Conservation (phyloP, 192 early-diverging fungal genomes). For the Spinellus fusiger region DNA sequence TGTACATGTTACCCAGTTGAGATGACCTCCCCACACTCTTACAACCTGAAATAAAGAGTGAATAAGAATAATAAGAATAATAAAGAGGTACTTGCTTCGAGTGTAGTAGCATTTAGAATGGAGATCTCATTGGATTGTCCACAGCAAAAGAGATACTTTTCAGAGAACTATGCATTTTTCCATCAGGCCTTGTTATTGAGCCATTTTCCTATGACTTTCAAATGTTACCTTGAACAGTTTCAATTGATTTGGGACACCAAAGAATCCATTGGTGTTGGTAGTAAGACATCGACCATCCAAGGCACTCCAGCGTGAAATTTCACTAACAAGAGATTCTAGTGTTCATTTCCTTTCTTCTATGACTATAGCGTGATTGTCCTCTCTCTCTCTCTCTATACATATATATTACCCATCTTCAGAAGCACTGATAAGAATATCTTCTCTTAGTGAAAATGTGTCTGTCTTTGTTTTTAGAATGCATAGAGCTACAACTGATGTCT, state of each 20-base stretch:
- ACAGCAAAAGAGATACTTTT: conserved; percentile 47
- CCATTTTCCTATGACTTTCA: conserved; percentile 8
- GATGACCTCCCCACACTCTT: conserved; percentile 52
- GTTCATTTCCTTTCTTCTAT: neutral
- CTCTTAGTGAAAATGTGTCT: conserved; percentile 31
- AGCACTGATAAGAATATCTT: conserved; percentile 48
- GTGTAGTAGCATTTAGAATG: conserved; percentile 42
- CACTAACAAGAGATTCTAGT: conserved; percentile 24
- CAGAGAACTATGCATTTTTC: conserved; percentile 10
- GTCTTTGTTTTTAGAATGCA: conserved; percentile 33
- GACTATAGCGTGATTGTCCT: neutral
- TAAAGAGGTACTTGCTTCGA: conserved; percentile 27
- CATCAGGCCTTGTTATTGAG: neutral
- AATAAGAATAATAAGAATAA: neutral
- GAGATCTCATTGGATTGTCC: conserved; percentile 47
- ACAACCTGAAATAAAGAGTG: conserved; percentile 31
- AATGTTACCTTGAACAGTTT: conserved; percentile 38
- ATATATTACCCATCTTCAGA: conserved; percentile 47
- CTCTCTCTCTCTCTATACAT: neutral
- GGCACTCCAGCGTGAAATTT: conserved; percentile 43
- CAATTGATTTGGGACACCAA: conserved; percentile 40
- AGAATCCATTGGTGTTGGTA: conserved; percentile 34
- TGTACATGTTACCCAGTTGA: conserved; percentile 50
- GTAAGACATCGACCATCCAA: conserved; percentile 49
- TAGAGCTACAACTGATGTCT: conserved; percentile 39